A percentile compares a stretch with the other conserved stretches of the same genome.
Conservation (phyloP, 768 basidiomycete species). For the Boletus eberwhitei region DNA sequence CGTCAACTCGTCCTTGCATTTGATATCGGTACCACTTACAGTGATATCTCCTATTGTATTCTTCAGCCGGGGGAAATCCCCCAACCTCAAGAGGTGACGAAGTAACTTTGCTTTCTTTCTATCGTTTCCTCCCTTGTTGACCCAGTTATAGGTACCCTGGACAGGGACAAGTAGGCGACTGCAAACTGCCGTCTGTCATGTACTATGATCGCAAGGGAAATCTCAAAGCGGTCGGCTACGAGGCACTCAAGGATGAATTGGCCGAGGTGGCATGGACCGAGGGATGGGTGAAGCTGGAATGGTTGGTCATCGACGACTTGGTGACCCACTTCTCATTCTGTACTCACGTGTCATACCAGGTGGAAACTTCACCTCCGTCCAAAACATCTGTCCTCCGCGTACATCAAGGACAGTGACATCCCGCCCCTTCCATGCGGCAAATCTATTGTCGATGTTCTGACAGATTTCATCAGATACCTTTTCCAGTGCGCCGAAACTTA, state of each 20-base stretch:
- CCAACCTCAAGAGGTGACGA: constrained; percentile 20
- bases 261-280: constrained; percentile 35
- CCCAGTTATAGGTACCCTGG: constrained; percentile 32
- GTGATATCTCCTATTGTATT: constrained; percentile 36
- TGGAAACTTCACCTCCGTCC: constrained; percentile 39
- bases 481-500: constrained; percentile 43
- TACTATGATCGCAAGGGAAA: constrained; percentile 41
- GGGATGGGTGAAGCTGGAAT: constrained; percentile 43
- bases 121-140: neutral
- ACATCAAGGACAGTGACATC: constrained; percentile 30
- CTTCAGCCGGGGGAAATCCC: constrained; percentile 34
- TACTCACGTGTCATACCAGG: constrained; percentile 11
- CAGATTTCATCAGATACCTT: constrained; percentile 44
- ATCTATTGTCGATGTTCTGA: constrained; percentile 36
- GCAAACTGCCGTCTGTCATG: constrained; percentile 44
- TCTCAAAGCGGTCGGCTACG: constrained; percentile 39
- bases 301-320: constrained; percentile 22
- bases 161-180: constrained; percentile 38
- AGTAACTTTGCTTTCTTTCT: neutral
- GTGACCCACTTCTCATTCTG: neutral
- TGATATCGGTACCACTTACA: constrained; percentile 38
- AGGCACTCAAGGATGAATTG: constrained; percentile 36
- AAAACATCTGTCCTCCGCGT: constrained; percentile 23
- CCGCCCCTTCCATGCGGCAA: constrained; percentile 40
- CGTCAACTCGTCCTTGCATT: constrained; percentile 35